Percentiles rank a stretch among this genome's conserved stretches.
Conservation (phyloP, 1,139 yeast species). For the Eremothecium sinecaudum region DNA sequence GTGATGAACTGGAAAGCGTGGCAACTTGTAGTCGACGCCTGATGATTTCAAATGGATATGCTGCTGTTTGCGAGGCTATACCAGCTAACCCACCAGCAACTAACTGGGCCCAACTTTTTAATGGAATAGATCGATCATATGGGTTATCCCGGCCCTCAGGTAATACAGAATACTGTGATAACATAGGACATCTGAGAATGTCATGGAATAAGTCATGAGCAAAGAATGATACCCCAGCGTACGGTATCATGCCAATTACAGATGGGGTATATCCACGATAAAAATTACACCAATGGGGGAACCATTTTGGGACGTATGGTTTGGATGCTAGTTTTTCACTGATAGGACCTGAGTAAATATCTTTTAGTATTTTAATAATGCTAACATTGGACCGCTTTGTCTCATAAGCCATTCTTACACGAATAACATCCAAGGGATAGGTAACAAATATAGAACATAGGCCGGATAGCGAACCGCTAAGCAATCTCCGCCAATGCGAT, state of each 20-base stretch:
- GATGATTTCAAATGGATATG: constrained; percentile 92
- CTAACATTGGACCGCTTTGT: constrained; percentile 52
- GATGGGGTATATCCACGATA: constrained; percentile 95
- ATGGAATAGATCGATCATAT: constrained; percentile 41
- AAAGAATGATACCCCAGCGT: constrained; percentile 94
- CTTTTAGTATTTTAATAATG: constrained; percentile 42
- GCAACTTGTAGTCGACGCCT: constrained; percentile 95
- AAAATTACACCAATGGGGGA: constrained; percentile 50
- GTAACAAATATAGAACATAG: constrained; percentile 80
- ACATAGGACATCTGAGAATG: constrained; percentile 49
- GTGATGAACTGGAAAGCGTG: constrained; percentile 52
- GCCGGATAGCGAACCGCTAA: constrained; percentile 89
- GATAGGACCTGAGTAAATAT: constrained; percentile 58
- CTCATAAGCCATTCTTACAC: constrained; percentile 88
- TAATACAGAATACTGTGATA: constrained; percentile 50
- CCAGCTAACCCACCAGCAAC: constrained; percentile 95
- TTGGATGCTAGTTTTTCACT: constrained; percentile 25
- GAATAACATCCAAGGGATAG: constrained; percentile 80
- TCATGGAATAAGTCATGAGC: constrained; percentile 91
- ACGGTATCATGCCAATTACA: constrained; percentile 89
- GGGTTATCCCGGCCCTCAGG: constrained; percentile 8
- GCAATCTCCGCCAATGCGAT: constrained; percentile 66
- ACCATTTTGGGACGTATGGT: constrained; percentile 27
- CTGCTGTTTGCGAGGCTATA: constrained; percentile 89
- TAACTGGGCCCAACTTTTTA: constrained; percentile 85